phyloP scores from a whole-genome alignment of 441 rosid species.

The Hypseocharis bilobata region DNA sequence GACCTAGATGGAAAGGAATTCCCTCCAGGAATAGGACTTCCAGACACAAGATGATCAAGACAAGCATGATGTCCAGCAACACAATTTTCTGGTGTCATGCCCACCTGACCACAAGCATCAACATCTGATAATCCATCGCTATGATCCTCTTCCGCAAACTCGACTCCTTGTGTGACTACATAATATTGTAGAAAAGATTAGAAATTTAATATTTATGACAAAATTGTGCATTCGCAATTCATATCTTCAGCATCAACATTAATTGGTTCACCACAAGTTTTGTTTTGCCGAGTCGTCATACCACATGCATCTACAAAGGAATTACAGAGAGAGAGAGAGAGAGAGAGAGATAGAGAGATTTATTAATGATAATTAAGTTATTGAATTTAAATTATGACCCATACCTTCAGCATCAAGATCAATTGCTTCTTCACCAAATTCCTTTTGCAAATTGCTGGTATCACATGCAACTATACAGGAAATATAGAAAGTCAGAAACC shows the following conservation, averaged over 20 bases:
- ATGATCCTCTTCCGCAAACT: not conserved
- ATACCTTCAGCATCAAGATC: not conserved
- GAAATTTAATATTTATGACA: not conserved
- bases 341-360: not conserved
- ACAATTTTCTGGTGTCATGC: not conserved
- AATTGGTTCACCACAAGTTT: not conserved
- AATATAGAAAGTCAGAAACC: not conserved
- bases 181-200: not conserved
- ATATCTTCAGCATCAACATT: not conserved
- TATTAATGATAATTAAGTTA: not conserved
- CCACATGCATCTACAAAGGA: not conserved
- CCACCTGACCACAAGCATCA: not conserved
- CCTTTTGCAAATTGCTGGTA: not conserved
- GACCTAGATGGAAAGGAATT: not conserved
- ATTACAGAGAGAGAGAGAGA: not conserved
- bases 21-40: not conserved
- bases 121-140: not conserved
- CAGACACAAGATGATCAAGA: not conserved
- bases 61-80: not conserved
- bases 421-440: not conserved
- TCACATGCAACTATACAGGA: not conserved
- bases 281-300: not conserved
- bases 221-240: not conserved
- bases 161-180: not conserved
- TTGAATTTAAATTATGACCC: not conserved